Evolutionary conservation across 2,329 filamentous ascomycete genomes (phyloP), one percentile per base, ranked within the genome.

Genomic region (Penicillium hordei): DNA sequence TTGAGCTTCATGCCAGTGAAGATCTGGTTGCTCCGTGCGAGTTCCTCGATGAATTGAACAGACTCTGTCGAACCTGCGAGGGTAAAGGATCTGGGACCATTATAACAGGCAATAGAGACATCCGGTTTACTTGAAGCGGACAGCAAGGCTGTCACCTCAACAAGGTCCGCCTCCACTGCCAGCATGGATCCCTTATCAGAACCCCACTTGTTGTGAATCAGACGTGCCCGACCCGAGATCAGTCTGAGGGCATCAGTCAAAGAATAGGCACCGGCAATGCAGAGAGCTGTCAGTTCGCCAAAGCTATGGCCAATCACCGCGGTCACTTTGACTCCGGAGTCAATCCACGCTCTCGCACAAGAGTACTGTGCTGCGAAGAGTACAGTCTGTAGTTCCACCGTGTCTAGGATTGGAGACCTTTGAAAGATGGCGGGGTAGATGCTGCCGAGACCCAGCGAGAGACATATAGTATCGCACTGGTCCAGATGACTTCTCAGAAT

Each of bases 31-130:
- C 51, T 31, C 29, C 29, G 29, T 31, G 29, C 29, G 5, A 31
- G 29, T 31, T 31, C 10, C 29, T 31, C 29, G 29, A 31, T 31
- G 29, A 31, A 31, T 31, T 31, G 29, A 31, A 31, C 29, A 31
- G 29, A 31, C 29, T 31, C 29, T 10, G 29, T 31, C 29, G 29
- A 31, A 31, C 80, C 80, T 2, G 76, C 77, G 3, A 83, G 27
- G 0, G 76, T 78, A 61, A 78, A 77, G 57, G 71, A 79, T 4
- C 58, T 62, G 0, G 76, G 76, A 0, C 79, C 77, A 48, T 81
- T 82, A 64, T 71, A 79, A 62, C 81, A 83, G 0, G 82, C 81
- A 36, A 84, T 78, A 1, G 58, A 63, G n/a, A 2, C 74, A 61
- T 0, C 56, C 54, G 3, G 29, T 31, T 31, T 31, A 5, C 10